These are phyloP conservation scores for Claviceps capensis DNA, from an alignment of 2,329 filamentous ascomycete species.

Conservation along the genomic window DNA sequence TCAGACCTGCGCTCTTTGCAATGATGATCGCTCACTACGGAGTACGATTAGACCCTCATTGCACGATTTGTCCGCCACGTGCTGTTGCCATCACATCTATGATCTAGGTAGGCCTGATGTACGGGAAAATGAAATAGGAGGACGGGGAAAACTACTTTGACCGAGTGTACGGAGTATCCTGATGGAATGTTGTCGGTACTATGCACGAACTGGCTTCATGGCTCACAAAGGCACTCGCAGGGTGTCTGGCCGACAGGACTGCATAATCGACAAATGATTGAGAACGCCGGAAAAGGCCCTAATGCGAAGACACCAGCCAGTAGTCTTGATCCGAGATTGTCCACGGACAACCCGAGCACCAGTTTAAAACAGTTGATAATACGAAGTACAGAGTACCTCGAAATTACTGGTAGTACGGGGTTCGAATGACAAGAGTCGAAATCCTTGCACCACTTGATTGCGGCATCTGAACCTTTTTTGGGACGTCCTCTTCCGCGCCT, in stretches of 20 bases:
- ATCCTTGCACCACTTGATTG: not conserved
- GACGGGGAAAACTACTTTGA: too few relatives aligned
- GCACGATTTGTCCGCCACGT: too few relatives aligned
- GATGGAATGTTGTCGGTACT: too few relatives aligned
- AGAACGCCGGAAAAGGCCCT: not conserved
- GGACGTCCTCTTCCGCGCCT: not conserved
- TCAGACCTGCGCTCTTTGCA: too few relatives aligned
- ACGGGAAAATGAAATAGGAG: too few relatives aligned
- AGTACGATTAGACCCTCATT: too few relatives aligned
- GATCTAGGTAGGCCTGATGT: too few relatives aligned
- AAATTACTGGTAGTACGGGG: not conserved
- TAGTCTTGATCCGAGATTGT: not conserved
- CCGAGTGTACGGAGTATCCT: too few relatives aligned
- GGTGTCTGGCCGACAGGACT: not conserved
- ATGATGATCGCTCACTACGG: too few relatives aligned
- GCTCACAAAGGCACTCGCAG: not conserved
- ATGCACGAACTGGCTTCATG: not conserved
- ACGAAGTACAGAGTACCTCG: not conserved
- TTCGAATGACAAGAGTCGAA: not conserved
- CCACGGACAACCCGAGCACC: not conserved
- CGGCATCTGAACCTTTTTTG: not conserved
- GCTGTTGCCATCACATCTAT: too few relatives aligned
- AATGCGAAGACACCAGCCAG: not conserved
- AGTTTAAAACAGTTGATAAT: not conserved
- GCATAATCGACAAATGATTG: not conserved